Evolutionary conservation across 495 filamentous ascomycete genomes (phyloP), one percentile per base, ranked within the genome.

Genomic region (Pseudevernia furfuracea): DNA sequence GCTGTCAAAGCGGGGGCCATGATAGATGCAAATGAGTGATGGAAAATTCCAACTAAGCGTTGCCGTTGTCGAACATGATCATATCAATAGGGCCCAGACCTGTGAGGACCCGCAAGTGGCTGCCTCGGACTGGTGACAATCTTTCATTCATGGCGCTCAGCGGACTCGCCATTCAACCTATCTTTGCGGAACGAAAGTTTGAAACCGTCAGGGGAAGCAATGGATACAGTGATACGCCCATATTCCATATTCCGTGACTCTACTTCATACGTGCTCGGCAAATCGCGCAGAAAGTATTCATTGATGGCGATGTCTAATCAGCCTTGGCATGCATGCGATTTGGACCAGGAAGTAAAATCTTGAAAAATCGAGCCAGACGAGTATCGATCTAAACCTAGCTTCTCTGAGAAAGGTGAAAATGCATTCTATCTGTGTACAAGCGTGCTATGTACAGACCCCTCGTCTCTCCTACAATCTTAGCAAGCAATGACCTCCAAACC

Each of bases 1-100:
- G 81, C 71, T 28, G 77, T 66, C 43, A 37, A 14, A 53, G 49
- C 28, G 14, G 15, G 19, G 30, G 30, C 30, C 52, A 55, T 55
- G 52, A 10, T 21, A 28, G 23, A 53, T 30, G 49, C 52, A 55
- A 34, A 34, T 28, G 6, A 34, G n/a, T 28, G 6, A 9, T 32
- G 6, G 28, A 49, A 41, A 46, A 2, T 46, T 46, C 8, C 12
- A n/a, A n/a, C 7, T 46, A n/a, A 46, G 43, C 43, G n/a, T 46
- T 7, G 43, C 21, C 19, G 11, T 15, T 49, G 28, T 15, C 23
- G 14, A 28, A 3, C 15, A 10, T 49, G 21, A 46, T 15, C 25
- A 53, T 30, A 4, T 32, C 25, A 10, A 53, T 14, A 32, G 1
- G 11, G 38, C 25, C 28, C 49, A 53, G 28, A 32, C 4, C 4